Conservation (phyloP, 345 rosid genomes). For the Citrus sinensis region DNA sequence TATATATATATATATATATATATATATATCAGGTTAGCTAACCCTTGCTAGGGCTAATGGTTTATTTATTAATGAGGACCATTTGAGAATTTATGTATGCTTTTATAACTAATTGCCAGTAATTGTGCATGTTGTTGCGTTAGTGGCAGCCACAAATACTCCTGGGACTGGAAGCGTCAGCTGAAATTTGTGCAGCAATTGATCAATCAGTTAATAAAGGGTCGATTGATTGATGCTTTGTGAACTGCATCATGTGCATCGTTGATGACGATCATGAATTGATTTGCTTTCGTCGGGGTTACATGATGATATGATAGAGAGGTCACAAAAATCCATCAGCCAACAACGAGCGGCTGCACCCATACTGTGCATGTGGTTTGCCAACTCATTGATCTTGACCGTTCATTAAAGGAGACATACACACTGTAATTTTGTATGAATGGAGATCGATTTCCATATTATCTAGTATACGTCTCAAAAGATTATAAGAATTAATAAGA, state of each 20-base stretch:
- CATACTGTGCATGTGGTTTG: constrained; percentile 42
- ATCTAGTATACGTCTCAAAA: too few relatives aligned
- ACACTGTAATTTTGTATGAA: too few relatives aligned
- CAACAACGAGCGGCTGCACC: constrained; percentile 20
- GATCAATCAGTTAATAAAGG: too few relatives aligned
- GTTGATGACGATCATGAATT: background rate
- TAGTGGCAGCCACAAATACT: background rate
- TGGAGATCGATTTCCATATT: background rate
- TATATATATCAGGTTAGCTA: background rate
- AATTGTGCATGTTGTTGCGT: background rate
- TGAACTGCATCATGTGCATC: background rate
- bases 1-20: too few relatives aligned
- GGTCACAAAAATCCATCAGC: constrained; percentile 15
- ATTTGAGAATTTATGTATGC: background rate
- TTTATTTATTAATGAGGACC: background rate
- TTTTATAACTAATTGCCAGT: background rate
- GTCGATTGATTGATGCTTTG: background rate
- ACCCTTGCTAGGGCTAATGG: background rate
- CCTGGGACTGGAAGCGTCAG: constrained; percentile 3
- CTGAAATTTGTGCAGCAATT: background rate
- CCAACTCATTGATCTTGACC: constrained; percentile 48
- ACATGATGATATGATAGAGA: background rate
- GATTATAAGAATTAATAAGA: too few relatives aligned
- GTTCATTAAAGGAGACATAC: constrained; percentile 11
- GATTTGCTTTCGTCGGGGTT: background rate